phyloP scores from a whole-genome alignment of 306 rosid genomes.

The Dryas alaskensis region DNA sequence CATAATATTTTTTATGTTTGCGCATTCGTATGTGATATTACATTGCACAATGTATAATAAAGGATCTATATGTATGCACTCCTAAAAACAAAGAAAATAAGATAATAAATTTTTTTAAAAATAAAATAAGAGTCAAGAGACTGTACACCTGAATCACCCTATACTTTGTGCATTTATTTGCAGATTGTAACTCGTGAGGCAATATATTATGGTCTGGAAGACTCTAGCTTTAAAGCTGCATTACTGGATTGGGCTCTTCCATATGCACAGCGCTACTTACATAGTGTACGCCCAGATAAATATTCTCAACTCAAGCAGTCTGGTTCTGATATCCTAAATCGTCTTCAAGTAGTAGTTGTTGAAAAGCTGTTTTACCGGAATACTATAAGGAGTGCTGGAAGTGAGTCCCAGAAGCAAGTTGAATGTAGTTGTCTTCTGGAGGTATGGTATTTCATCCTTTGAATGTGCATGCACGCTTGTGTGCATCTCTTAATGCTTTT shows the following conservation, averaged over 20 bases:
- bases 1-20: not conserved
- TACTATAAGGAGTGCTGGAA: conserved; percentile 54
- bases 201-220: conserved; percentile 56
- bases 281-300: conserved; percentile 47
- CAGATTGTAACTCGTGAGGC: conserved; percentile 92
- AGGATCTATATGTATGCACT: not conserved
- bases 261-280: conserved; percentile 82
- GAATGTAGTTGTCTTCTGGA: conserved; percentile 74
- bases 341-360: conserved; percentile 67
- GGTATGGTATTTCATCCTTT: conserved; percentile 40
- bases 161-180: conserved; percentile 23
- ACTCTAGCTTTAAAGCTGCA: conserved; percentile 52
- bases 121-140: too few relatives aligned
- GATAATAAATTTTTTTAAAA: not conserved
- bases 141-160: not conserved
- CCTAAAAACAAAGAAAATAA: not conserved
- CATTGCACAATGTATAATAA: not conserved
- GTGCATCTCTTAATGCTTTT: not conserved
- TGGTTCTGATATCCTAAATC: conserved; percentile 44
- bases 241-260: conserved; percentile 85
- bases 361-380: conserved; percentile 72
- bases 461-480: not conserved
- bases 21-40: not conserved
- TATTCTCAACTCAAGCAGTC: conserved; percentile 67
- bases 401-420: conserved; percentile 46